Conservation (phyloP, 179 eudicot species). For the Silene noctiflora region DNA sequence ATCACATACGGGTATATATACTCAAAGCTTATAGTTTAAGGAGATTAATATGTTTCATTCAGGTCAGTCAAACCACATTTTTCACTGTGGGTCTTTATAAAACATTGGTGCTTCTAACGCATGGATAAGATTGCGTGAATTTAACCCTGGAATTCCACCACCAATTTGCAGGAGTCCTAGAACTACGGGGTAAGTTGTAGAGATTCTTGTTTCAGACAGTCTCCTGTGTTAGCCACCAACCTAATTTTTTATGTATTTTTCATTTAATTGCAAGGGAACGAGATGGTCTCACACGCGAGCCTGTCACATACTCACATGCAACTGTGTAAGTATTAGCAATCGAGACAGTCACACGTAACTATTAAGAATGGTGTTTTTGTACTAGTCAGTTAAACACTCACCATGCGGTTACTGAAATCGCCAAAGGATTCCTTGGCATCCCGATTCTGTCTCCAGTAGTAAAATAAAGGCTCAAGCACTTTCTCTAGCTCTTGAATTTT, state of each 20-base stretch:
- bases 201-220: too few relatives aligned
- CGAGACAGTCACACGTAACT: background rate
- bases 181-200: background rate
- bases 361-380: background rate
- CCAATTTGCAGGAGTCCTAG: too few relatives aligned
- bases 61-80: too few relatives aligned
- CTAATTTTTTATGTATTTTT: too few relatives aligned
- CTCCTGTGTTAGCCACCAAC: too few relatives aligned
- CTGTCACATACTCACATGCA: background rate
- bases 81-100: background rate
- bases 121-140: slow-evolving; percentile 52
- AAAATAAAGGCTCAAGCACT: slow-evolving; percentile 89
- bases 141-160: too few relatives aligned
- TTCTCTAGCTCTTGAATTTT: slow-evolving; percentile 91
- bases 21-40: too few relatives aligned
- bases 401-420: slow-evolving; percentile 76
- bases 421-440: slow-evolving; percentile 81
- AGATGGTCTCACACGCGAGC: slow-evolving; percentile 63
- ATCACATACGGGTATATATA: background rate
- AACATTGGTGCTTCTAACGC: slow-evolving; percentile 39
- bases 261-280: background rate
- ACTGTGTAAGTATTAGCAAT: too few relatives aligned
- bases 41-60: background rate
- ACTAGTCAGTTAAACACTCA: slow-evolving; percentile 27
- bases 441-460: slow-evolving; percentile 66